Evolutionary conservation across 768 basidiomycete species (phyloP).

Genomic region (Amanita pallidorosea): DNA sequence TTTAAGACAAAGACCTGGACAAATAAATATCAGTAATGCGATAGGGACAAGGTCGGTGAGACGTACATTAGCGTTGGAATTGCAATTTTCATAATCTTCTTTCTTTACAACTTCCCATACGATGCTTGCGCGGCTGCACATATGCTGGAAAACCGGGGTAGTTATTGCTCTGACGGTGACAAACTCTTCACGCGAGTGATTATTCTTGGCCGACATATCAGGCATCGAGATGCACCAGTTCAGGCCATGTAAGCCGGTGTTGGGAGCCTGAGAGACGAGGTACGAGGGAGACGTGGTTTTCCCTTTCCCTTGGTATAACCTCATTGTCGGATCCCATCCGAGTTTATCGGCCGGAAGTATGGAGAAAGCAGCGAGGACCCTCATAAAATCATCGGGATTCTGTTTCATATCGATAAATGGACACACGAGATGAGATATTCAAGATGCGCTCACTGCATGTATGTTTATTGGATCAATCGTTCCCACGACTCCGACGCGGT

Average conservation of each 20-base stretch:
- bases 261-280: background rate
- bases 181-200: background rate
- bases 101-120: background rate
- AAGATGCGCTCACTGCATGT: too few relatives aligned
- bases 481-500: too few relatives aligned
- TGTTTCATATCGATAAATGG: too few relatives aligned
- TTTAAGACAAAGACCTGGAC: background rate
- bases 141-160: background rate
- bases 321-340: too few relatives aligned
- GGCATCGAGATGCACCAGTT: background rate
- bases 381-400: too few relatives aligned
- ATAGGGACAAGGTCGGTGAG: background rate
- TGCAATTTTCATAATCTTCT: background rate
- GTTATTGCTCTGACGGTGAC: background rate
- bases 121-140: background rate
- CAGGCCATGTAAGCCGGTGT: background rate
- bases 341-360: too few relatives aligned
- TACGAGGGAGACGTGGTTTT: background rate
- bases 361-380: too few relatives aligned
- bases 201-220: background rate
- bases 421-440: too few relatives aligned
- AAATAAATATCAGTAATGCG: background rate
- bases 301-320: too few relatives aligned
- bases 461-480: too few relatives aligned
- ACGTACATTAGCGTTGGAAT: background rate